phyloP scores from a whole-genome alignment of 805 yeast genomes.

The Saccharomycopsis javanensis region DNA sequence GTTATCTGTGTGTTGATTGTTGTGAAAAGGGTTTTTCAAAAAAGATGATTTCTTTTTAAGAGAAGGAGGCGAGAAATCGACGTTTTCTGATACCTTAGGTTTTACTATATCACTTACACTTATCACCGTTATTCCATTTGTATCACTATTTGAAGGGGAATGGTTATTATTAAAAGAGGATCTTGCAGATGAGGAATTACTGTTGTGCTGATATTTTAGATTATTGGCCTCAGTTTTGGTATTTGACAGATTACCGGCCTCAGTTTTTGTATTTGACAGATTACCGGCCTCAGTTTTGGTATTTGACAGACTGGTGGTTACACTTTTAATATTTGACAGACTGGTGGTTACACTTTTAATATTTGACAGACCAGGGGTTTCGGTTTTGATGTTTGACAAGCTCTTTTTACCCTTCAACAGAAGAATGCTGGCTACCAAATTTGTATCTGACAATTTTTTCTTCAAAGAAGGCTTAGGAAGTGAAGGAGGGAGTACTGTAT shows the following conservation, averaged over 20 bases:
- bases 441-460: neutral
- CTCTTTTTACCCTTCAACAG: neutral
- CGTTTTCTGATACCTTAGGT: neutral
- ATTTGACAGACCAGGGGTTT: too few species aligned
- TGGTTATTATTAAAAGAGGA: neutral
- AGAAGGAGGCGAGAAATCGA: neutral
- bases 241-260: too few species aligned
- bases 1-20: neutral
- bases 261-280: neutral
- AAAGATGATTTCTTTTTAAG: neutral
- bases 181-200: neutral
- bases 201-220: too few species aligned
- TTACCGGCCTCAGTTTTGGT: neutral
- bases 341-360: neutral
- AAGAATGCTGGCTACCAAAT: neutral
- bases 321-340: neutral
- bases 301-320: neutral
- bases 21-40: neutral
- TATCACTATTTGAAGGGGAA: neutral
- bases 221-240: too few species aligned
- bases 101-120: neutral
- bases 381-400: neutral
- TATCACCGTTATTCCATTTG: neutral
- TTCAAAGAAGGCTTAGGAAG: neutral
- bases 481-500: neutral